Evolutionary conservation across 352 stramenopile genomes (phyloP).

Genomic region (Globisporangium alternatum): DNA sequence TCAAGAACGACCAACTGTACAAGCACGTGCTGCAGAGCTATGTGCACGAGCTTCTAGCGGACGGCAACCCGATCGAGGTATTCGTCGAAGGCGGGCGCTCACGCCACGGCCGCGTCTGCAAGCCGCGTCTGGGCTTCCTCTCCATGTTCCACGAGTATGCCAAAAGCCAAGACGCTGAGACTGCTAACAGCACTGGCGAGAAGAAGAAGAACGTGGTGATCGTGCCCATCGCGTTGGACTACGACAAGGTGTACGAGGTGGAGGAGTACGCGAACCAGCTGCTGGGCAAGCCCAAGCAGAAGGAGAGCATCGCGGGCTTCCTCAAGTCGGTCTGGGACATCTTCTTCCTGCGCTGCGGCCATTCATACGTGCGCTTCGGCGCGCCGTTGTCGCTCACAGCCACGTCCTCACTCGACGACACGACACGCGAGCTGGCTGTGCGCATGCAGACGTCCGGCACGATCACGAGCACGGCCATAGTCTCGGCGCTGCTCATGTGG

Average conservation of each 20-base stretch:
- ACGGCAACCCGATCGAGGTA: constrained; percentile 85
- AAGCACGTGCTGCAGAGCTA: constrained; percentile 86
- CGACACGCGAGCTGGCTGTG: constrained; percentile 48
- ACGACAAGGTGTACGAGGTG: constrained; percentile 88
- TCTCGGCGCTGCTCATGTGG: constrained; percentile 79
- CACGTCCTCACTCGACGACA: constrained; percentile 38
- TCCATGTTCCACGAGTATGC: constrained; percentile 71
- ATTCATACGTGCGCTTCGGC: constrained; percentile 86
- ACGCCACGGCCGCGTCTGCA: constrained; percentile 74
- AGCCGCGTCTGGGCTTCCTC: constrained; percentile 68
- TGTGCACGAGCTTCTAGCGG: constrained; percentile 73
- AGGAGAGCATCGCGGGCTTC: constrained; percentile 72
- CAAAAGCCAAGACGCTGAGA: constrained; percentile 16
- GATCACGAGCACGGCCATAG: constrained; percentile 69
- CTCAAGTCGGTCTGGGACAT: constrained; percentile 72
- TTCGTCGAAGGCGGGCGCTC: constrained; percentile 88
- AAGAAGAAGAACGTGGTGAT: constrained; percentile 62
- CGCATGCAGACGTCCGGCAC: constrained; percentile 78
- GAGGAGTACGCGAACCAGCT: constrained; percentile 85
- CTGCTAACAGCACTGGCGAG: constrained; percentile 17
- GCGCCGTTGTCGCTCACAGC: constrained; percentile 59
- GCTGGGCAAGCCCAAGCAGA: constrained; percentile 82
- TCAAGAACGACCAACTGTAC: constrained; percentile 68
- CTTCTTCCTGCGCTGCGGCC: constrained; percentile 70
- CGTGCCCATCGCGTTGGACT: constrained; percentile 87